Base-by-base conservation (phyloP, 2,329 filamentous ascomycete species). In the Aspergillus cejpii region DNA sequence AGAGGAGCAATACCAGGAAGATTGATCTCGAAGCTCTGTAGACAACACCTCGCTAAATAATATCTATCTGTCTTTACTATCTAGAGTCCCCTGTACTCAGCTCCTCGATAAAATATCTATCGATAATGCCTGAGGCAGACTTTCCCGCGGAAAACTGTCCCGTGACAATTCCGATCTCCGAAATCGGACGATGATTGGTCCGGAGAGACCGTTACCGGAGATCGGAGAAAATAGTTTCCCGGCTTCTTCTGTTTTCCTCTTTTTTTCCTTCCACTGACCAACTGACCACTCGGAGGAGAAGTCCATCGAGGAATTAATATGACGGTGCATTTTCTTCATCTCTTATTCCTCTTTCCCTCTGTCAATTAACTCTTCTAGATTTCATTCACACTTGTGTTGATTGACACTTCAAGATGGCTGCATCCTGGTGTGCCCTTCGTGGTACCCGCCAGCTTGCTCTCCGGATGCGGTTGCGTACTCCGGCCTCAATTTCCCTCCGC, bases 391-490 rank as follows among this genome's bases (percentile, higher is more conserved):
- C n/a, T n/a, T n/a, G n/a, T n/a, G n/a, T n/a, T n/a, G n/a, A n/a
- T n/a, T n/a, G 37, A 21, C 21, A 7, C 23, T 31, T 20, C 37
- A 24, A n/a, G 6, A 63, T 65, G 62, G 61, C 62, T 53, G 61
- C 62, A 44, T 63, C 62, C 39, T 58, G 49, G 53, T 63, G 60
- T 56, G 61, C 60, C 51, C 59, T 65, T 36, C 61, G 62, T 41
- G 58, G 60, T 54, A 48, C 60, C 47, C 62, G 62, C 52, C 62
- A 65, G 59, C 59, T 65, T 42, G 61, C 58, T 21, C 52, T 65
- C 44, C 62, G 62, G 44, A 54, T 61, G 50, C 59, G 57, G 47
- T 44, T 63, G 48, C 58, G 57, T 37, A 40, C 42, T 44, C 55
- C 54, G 36, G 55, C 58, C 2, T 49, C 49, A n/a, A 49, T 58